Evolutionary conservation across 179 eudicot species (phyloP), one percentile per base, ranked within the genome.

Genomic region (Silene coronaria): DNA sequence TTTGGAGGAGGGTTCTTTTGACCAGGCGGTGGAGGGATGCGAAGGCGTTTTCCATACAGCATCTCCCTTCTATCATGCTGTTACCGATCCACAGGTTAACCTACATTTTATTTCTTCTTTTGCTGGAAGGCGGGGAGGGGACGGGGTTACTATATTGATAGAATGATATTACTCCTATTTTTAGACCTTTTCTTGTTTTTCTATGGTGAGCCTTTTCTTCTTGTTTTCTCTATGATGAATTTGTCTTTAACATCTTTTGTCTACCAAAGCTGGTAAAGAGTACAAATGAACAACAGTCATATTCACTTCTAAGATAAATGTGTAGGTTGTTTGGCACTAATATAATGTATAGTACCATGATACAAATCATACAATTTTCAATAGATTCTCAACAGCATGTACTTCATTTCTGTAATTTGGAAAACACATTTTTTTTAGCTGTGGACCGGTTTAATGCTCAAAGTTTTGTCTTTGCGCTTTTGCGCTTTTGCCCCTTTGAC

Each of bases 41-140:
- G 81, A 79, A 68, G 82, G 86, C 60, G 88, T 85, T 81, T 85
- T 83, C 59, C 88, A 85, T 62, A 83, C 86, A 13, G 86, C 86
- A 5, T 86, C 89, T 72, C 89, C 89, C 27, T 84, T 82, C 68
- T 71, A 17, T 32, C 65, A 60, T 61, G 71, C 53, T 51, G 71
- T 70, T 80, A 60, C 58, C 16, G 89, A 86, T 60, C 89, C 89
- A 10, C 81, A 84, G 87, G 87, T 84, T 51, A 16, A 16, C 8
- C 24, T 5, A n/a, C 0, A 53, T 53, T 53, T 53, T 53, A 4
- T 17, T n/a, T 53, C 58, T 7, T 16, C 1, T 51, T 63, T 63
- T 27, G 2, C 48, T 11, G 48, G 48, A 42, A 42, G 48, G 48
- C 48, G 48, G 13, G 0, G 1, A 42, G 45, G 13, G 13, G 48